These are phyloP conservation scores for Rhizopogon vinicolor DNA, from an alignment of 768 basidiomycete species.

Conservation along the genomic window DNA sequence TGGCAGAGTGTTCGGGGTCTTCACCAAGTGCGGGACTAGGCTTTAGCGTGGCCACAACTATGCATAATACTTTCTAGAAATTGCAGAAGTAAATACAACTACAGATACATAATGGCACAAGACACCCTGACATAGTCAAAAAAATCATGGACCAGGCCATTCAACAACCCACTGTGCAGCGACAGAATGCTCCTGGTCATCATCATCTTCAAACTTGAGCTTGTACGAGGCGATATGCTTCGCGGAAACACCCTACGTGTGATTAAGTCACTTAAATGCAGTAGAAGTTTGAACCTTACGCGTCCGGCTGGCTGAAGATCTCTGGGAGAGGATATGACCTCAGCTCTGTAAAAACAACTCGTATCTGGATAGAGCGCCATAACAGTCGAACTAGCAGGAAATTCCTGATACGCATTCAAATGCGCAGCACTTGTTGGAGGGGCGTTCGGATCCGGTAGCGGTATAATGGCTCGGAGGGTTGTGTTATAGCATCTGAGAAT, in stretches of 20 bases:
- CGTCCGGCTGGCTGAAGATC: slow-evolving; percentile 33
- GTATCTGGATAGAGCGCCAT: slow-evolving; percentile 91
- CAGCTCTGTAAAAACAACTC: slow-evolving; percentile 86
- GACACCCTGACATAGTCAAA: not conserved
- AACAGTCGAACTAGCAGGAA: slow-evolving; percentile 65
- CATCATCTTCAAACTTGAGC: slow-evolving; percentile 86
- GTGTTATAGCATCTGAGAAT: slow-evolving; percentile 59
- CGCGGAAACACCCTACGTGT: slow-evolving; percentile 27
- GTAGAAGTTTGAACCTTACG: slow-evolving; percentile 24
- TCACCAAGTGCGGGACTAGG: too few relatives aligned
- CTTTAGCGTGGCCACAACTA: not conserved
- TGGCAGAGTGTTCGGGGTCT: not conserved
- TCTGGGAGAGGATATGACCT: slow-evolving; percentile 67
- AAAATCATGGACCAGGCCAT: slow-evolving; percentile 48
- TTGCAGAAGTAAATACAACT: not conserved
- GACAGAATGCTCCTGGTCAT: slow-evolving; percentile 75
- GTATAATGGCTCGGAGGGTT: slow-evolving; percentile 66
- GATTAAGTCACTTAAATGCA: slow-evolving; percentile 1
- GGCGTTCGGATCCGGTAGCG: slow-evolving; percentile 71
- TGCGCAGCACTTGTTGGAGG: slow-evolving; percentile 55
- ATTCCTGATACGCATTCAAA: slow-evolving; percentile 66
- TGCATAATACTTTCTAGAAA: slow-evolving; percentile 12
- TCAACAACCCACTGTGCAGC: slow-evolving; percentile 80
- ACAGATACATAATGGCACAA: not conserved
- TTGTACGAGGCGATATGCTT: slow-evolving; percentile 62